phyloP scores from a whole-genome alignment of 306 rosid species.

The Pyrus communis region DNA sequence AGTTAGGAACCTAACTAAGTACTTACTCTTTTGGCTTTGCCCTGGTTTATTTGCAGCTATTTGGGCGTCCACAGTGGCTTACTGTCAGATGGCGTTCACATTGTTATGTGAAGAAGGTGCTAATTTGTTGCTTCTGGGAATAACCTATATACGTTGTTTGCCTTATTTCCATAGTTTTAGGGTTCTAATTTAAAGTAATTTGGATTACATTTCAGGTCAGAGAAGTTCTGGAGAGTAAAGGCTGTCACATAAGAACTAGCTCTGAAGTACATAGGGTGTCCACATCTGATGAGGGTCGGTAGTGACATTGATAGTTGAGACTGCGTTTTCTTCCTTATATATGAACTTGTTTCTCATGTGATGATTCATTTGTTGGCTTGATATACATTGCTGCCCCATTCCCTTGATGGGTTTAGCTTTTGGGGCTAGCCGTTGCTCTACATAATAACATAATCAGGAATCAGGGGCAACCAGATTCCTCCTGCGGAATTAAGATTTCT shows the following conservation, averaged over 20 bases:
- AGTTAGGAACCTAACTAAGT: too few relatives aligned
- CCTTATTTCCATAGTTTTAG: neutral
- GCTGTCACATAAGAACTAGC: constrained; percentile 47
- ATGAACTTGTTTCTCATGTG: too few relatives aligned
- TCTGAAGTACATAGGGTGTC: constrained; percentile 47
- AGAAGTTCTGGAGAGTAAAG: constrained; percentile 56
- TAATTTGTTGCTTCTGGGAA: neutral
- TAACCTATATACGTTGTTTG: neutral
- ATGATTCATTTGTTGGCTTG: too few relatives aligned
- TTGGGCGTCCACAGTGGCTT: constrained; percentile 92
- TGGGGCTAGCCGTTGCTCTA: too few relatives aligned
- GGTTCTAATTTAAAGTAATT: neutral
- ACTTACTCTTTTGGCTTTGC: neutral
- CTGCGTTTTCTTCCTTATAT: too few relatives aligned
- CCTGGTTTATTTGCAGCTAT: constrained; percentile 43
- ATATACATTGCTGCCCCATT: too few relatives aligned
- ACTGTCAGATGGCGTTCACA: constrained; percentile 73
- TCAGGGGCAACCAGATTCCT: too few relatives aligned
- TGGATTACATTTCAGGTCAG: constrained; percentile 41
- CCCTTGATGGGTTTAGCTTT: too few relatives aligned
- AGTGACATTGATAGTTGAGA: too few relatives aligned
- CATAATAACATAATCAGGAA: too few relatives aligned
- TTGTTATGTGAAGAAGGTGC: constrained; percentile 40
- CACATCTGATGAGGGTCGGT: constrained; percentile 50
- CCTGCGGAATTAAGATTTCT: too few relatives aligned